Conservation (phyloP, 2,329 filamentous ascomycete species). For the Penicillium sp. region DNA sequence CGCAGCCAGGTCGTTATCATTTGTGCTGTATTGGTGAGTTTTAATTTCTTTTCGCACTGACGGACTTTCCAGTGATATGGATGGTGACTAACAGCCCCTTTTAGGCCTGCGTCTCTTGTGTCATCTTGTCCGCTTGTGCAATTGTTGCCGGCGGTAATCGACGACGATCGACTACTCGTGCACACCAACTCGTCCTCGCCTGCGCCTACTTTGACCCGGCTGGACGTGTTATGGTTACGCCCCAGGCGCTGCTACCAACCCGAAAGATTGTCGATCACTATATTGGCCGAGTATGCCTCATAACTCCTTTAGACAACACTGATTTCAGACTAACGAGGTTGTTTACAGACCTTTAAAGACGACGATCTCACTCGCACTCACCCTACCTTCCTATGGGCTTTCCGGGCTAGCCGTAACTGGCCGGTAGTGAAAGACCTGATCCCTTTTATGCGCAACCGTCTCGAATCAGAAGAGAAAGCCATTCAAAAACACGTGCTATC, state of each 20-base stretch:
- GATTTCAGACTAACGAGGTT: conserved; percentile 29
- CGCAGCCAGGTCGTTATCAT: conserved; percentile 71
- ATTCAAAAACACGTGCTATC: conserved; percentile 54
- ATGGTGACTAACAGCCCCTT: conserved; percentile 11
- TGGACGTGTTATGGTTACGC: conserved; percentile 50
- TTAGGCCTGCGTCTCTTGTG: conserved; percentile 63
- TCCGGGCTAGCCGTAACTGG: conserved; percentile 80
- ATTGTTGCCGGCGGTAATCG: conserved; percentile 57
- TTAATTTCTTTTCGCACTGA: background rate
- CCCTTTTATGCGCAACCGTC: conserved; percentile 70
- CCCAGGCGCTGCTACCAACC: conserved; percentile 46
- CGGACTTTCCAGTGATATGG: background rate
- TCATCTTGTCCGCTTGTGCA: conserved; percentile 60
- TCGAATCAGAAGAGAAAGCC: conserved; percentile 55
- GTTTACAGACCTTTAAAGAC: conserved; percentile 56
- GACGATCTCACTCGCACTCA: conserved; percentile 77
- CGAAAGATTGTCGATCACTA: conserved; percentile 78
- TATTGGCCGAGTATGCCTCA: conserved; percentile 59
- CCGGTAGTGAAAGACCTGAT: conserved; percentile 66
- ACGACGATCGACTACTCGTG: conserved; percentile 58
- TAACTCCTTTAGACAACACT: background rate
- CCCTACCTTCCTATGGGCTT: conserved; percentile 85
- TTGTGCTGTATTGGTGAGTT: conserved; percentile 68
- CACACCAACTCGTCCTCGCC: conserved; percentile 60
- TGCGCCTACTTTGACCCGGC: conserved; percentile 48